Conservation (phyloP, 805 yeast species). For the Metschnikowia continentalis region DNA sequence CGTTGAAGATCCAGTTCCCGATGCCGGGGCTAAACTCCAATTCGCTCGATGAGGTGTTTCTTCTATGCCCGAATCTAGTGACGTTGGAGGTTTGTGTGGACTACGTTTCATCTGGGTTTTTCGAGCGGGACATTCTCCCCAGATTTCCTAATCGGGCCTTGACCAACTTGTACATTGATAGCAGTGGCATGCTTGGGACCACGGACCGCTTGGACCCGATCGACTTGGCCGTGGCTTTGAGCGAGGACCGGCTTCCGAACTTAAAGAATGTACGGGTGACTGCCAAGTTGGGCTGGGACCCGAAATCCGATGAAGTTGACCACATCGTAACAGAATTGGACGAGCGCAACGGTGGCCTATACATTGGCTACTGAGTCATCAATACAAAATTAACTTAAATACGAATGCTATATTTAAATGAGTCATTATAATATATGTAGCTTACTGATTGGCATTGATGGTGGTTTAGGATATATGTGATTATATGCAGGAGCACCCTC, state of each 20-base stretch:
- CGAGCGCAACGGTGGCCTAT: slow-evolving; percentile 74
- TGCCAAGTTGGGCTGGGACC: slow-evolving; percentile 82
- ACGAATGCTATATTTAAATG: too few relatives aligned
- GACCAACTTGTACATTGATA: slow-evolving; percentile 62
- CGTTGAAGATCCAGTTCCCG: slow-evolving; percentile 74
- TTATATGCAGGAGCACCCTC: too few relatives aligned
- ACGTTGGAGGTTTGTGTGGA: slow-evolving; percentile 73
- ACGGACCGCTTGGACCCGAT: slow-evolving; percentile 80
- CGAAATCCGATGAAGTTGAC: slow-evolving; percentile 36
- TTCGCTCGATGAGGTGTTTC: slow-evolving; percentile 69
- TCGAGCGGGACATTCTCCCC: slow-evolving; percentile 31
- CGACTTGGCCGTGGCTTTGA: slow-evolving; percentile 79
- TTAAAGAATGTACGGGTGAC: slow-evolving; percentile 64
- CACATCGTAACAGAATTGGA: slow-evolving; percentile 65
- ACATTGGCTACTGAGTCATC: slow-evolving; percentile 34
- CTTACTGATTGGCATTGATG: too few relatives aligned
- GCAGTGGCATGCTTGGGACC: slow-evolving; percentile 85
- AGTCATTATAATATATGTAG: too few relatives aligned
- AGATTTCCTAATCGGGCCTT: slow-evolving; percentile 42
- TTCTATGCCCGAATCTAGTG: slow-evolving; percentile 69
- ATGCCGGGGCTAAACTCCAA: slow-evolving; percentile 73
- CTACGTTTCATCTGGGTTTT: slow-evolving; percentile 51
- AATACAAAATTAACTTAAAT: too few relatives aligned
- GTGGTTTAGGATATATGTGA: too few relatives aligned
- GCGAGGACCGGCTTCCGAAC: slow-evolving; percentile 70